Percentiles rank a stretch among this genome's conserved stretches.
These are phyloP conservation scores for Cyclocybe cylindracea DNA, from an alignment of 768 basidiomycete genomes.

Conservation along the genomic window DNA sequence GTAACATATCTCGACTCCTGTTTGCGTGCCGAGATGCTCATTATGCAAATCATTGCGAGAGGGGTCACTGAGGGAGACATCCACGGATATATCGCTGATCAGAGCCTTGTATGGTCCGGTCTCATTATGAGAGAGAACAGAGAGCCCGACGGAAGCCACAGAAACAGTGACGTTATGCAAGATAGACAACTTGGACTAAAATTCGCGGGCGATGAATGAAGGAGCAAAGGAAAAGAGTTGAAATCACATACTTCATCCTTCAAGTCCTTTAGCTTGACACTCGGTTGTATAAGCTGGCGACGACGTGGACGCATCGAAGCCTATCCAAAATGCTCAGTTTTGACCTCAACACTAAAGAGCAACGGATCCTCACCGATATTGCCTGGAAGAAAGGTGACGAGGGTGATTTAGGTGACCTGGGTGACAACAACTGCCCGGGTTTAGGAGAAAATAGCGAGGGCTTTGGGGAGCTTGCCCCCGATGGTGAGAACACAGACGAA, in stretches of 20 bases:
- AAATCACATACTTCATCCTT: conserved; percentile 37
- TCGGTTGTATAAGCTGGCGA: conserved; percentile 34
- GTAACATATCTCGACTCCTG: conserved; percentile 34
- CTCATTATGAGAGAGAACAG: conserved; percentile 31
- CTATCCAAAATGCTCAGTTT: conserved; percentile 23
- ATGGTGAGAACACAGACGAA: conserved; percentile 20
- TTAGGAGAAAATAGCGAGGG: conserved; percentile 17
- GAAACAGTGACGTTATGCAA: conserved; percentile 44
- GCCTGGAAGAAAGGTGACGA: conserved; percentile 42
- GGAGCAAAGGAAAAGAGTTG: neutral
- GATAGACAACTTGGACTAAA: conserved; percentile 47
- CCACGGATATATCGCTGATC: conserved; percentile 40
- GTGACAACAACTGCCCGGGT: conserved; percentile 19
- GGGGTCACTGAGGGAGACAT: conserved; percentile 50
- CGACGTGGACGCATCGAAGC: conserved; percentile 50
- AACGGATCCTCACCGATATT: conserved; percentile 40
- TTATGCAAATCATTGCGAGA: conserved; percentile 45
- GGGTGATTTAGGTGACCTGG: conserved; percentile 25
- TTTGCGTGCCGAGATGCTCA: conserved; percentile 50
- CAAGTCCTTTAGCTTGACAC: conserved; percentile 38
- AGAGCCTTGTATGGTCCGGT: conserved; percentile 43
- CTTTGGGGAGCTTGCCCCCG: conserved; percentile 15
- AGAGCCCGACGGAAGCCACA: conserved; percentile 49
- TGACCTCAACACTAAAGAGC: neutral
- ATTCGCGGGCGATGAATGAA: neutral